Conservation (phyloP, 2,329 filamentous ascomycete species). For the Aspergillus spinulosporus region DNA sequence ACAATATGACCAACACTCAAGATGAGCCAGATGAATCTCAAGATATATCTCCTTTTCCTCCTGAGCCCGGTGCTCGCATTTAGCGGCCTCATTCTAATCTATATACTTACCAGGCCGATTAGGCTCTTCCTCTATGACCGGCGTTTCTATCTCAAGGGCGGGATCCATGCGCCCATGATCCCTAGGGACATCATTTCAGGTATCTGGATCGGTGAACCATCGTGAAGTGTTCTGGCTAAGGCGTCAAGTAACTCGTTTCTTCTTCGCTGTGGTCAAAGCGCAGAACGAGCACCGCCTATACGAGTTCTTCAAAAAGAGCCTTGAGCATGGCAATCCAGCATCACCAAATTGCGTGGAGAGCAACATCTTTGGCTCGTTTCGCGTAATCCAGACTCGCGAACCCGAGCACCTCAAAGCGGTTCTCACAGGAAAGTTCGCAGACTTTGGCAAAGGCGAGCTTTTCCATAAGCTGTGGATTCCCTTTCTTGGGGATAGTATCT, state of each 20-base stretch:
- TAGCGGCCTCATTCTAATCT: constrained; percentile 2
- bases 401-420: constrained; percentile 6
- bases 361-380: constrained; percentile 7
- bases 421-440: constrained; percentile 3
- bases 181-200: constrained; percentile 10
- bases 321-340: not conserved
- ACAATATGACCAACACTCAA: not conserved
- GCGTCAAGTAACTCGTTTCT: constrained; percentile 7
- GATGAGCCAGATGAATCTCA: not conserved
- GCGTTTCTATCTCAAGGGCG: constrained; percentile 7
- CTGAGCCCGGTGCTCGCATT: constrained; percentile 8
- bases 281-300: constrained; percentile 9
- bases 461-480: constrained; percentile 5
- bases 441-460: constrained; percentile 10
- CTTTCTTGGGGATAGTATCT: constrained; percentile 7
- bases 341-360: constrained; percentile 13
- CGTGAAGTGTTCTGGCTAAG: not conserved
- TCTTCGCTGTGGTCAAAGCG: constrained; percentile 6
- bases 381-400: constrained; percentile 8
- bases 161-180: not conserved
- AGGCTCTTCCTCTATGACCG: constrained; percentile 6
- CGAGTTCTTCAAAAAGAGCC: constrained; percentile 5
- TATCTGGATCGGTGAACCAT: constrained; percentile 1
- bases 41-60: constrained; percentile 1
- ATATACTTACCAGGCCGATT: constrained; percentile 3